Conservation (phyloP, 1,284 basidiomycete genomes). For the Melampsora larici-populina region DNA sequence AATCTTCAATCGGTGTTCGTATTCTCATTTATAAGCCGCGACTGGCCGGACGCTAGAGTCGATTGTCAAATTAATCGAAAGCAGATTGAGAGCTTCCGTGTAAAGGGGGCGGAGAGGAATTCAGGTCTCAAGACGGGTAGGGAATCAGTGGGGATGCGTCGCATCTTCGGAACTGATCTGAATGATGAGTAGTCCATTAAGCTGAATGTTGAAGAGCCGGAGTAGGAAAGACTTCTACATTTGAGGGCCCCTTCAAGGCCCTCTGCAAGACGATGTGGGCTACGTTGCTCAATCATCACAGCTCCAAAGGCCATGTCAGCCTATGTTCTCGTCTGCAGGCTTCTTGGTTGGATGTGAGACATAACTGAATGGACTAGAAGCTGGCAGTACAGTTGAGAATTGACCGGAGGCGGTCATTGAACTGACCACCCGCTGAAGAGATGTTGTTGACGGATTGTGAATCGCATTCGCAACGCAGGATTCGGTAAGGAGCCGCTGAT, state of each 20-base stretch:
- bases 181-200: too few relatives aligned
- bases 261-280: neutral
- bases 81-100: neutral
- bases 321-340: too few relatives aligned
- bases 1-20: neutral
- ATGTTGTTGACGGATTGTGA: neutral
- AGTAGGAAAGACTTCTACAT: too few relatives aligned
- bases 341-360: too few relatives aligned
- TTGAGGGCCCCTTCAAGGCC: neutral
- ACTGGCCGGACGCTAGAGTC: neutral
- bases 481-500: neutral
- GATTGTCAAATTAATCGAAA: neutral
- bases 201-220: too few relatives aligned
- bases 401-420: neutral
- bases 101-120: neutral
- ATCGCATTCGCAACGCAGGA: neutral
- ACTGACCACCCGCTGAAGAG: neutral
- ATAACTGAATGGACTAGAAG: too few relatives aligned
- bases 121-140: neutral
- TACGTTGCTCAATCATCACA: too few relatives aligned
- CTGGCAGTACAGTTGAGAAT: too few relatives aligned
- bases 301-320: too few relatives aligned
- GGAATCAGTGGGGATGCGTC: neutral
- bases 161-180: too few relatives aligned
- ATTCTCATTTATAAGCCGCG: neutral